A percentile compares a stretch with the other conserved stretches of the same genome.
These are phyloP conservation scores for Penicilliopsis zonata DNA, from an alignment of 495 filamentous ascomycete species.

Conservation along the genomic window DNA sequence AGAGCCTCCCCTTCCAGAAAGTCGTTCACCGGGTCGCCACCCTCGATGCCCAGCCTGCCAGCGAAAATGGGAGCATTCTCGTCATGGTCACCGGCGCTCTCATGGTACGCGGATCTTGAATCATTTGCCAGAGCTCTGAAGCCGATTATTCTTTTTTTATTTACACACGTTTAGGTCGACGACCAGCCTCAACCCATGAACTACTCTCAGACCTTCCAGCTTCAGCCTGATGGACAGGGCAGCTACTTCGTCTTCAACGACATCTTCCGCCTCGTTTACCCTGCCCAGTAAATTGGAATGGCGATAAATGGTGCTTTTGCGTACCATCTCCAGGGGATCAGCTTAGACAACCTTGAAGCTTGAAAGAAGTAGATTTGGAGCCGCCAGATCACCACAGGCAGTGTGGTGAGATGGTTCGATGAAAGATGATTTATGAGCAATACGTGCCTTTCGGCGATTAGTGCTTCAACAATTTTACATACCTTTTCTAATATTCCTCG, in stretches of 20 bases:
- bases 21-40: slow-evolving; percentile 58
- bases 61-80: slow-evolving; percentile 49
- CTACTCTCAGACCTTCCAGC: slow-evolving; percentile 78
- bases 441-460: too few species aligned
- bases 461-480: too few species aligned
- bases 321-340: too few species aligned
- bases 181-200: slow-evolving; percentile 68
- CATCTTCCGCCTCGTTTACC: slow-evolving; percentile 74
- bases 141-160: background rate
- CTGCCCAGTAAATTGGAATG: slow-evolving; percentile 8
- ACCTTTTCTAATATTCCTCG: too few species aligned
- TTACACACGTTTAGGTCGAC: slow-evolving; percentile 49
- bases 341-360: too few species aligned
- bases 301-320: background rate
- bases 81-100: slow-evolving; percentile 80
- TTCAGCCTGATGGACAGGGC: slow-evolving; percentile 53
- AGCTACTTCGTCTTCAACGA: slow-evolving; percentile 86
- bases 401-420: too few species aligned
- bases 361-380: too few species aligned
- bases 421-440: too few species aligned
- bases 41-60: slow-evolving; percentile 65
- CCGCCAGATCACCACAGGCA: too few species aligned
- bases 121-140: background rate
- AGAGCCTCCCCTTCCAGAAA: slow-evolving; percentile 60
- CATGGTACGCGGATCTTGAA: slow-evolving; percentile 40